Evolutionary conservation across 768 basidiomycete species (phyloP), one percentile per base, ranked within the genome.

Genomic region (Leccinum rimulosum): DNA sequence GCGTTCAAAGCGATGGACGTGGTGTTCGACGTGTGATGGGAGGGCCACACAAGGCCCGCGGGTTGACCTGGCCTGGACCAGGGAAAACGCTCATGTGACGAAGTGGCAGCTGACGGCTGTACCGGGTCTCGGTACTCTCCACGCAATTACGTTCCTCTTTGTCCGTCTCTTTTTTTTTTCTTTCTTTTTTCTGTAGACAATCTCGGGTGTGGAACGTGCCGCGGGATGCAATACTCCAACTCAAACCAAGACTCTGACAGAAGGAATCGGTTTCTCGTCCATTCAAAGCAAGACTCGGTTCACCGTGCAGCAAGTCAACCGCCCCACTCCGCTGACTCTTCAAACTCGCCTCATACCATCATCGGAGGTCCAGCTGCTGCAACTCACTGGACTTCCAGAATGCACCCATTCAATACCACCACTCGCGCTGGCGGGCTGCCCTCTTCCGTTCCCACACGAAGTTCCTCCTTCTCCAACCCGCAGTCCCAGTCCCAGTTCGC

Each of bases 1-100:
- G 89, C 87, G 48, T 94, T 91, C 74, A 87, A 84, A 72, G 84
- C 91, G 4, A 77, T 82, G 68, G 87, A 91, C 61, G 86, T 92
- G 8, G 84, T 89, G 30, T 91, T 92, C 70, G 86, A 88, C 68
- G 85, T 91, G 4, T 89, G 68, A 72, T 45, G 43, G 43, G 43
- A 45, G 19, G 43, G 48, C 35, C 60, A 28, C 54, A 19, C 61
- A 51, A 62, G 52, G 47, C 15, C 63, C 62, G 61, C 54, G 52
- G 61, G 51, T 59, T 53, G 22, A 52, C 45, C 15, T 58, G 53
- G 52, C 27, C 50, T 54, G 45, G 52, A 31, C 4, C 47, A 48
- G 25, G 47, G 47, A 22, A 25, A 14, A 25, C 22, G 47, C 19
- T 27, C 47, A 48, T 64, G 50, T 64, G 63, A 59, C 58, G 56